Base-by-base conservation (phyloP, 2,329 filamentous ascomycete species). In the Colletotrichum sp. region DNA sequence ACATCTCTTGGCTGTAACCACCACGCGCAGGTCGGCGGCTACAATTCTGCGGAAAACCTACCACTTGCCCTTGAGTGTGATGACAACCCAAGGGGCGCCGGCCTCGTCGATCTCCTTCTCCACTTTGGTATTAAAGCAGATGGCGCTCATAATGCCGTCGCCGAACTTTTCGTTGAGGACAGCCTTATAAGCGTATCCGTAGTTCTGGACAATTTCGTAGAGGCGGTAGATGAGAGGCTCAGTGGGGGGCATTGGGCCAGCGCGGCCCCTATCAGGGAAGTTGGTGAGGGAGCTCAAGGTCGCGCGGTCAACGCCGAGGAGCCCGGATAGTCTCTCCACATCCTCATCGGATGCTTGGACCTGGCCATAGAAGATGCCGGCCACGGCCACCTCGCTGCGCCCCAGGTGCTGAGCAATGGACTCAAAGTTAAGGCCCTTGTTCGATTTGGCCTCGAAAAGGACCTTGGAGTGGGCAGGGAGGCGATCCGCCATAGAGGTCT, bases 81-180 rank as follows among this genome's bases (percentile, higher is more conserved):
- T 98, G 80, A 96, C 92, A 6, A 94, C 95, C 95, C 95, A 98
- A 8, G 93, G 89, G 69, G 91, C 90, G 6, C 96, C 96, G 81
- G 95, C 91, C 76, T 94, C 92, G 83, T 98, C 96, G 2, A 93
- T 93, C 90, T 99, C 96, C 90, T 98, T 98, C 84, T 98, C 95
- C 4, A 99, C 94, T 82, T 95, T 95, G 0, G 95, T 98, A 68
- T 92, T 94, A 85, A 98, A 98, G 18, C 93, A 92, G 82, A 98
- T 98, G 1, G 96, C 96, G 83, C 95, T 98, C 96, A 99, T 98
- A 82, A 99, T 99, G 2, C 96, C 96, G 83, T 96, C 94, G 0
- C 94, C 94, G 82, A 95, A 96, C 89, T 98, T 98, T 90, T 99
- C 96, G 80, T 99, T 98, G 85, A 98, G 84, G 6, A 99, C 91